phyloP scores from a whole-genome alignment of 1,284 basidiomycete species.

The Cutaneotrichosporon daszewskae region DNA sequence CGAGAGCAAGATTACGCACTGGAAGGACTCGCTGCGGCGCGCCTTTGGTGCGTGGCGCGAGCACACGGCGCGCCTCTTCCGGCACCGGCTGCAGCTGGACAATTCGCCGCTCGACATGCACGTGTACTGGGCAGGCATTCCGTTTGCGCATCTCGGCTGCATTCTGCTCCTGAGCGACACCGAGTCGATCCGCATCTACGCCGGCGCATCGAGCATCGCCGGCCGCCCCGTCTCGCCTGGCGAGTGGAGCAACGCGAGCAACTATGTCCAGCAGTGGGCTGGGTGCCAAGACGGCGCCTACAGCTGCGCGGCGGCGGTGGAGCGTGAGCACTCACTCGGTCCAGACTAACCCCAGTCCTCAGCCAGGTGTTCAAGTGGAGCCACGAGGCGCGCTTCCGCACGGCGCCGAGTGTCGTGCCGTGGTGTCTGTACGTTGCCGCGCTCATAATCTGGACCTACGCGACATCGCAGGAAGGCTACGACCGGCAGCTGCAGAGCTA shows the following conservation, averaged over 20 bases:
- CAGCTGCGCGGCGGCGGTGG: conserved; percentile 14
- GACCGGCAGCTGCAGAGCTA: conserved; percentile 3
- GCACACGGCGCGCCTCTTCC: background rate
- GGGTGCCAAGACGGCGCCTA: conserved; percentile 19
- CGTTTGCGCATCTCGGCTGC: conserved; percentile 21
- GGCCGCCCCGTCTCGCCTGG: conserved; percentile 12
- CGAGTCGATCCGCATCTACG: conserved; percentile 19
- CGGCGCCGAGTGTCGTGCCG: conserved; percentile 1
- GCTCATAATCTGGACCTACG: conserved; percentile 22
- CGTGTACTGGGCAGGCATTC: conserved; percentile 19
- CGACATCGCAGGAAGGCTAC: conserved; percentile 18
- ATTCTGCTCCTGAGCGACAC: conserved; percentile 15
- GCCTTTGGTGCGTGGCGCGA: conserved; percentile 16
- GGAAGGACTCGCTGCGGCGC: conserved; percentile 21
- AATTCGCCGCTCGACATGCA: conserved; percentile 6
- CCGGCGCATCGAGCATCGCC: conserved; percentile 22
- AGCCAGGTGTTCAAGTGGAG: conserved; percentile 2
- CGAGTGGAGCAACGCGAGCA: conserved; percentile 22
- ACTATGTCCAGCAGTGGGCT: conserved; percentile 22
- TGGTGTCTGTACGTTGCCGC: conserved; percentile 2
- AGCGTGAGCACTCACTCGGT: conserved; percentile 1
- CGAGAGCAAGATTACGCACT: conserved; percentile 8
- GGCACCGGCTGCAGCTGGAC: too few relatives aligned
- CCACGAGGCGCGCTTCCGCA: conserved; percentile 1
- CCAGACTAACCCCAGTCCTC: background rate